Evolutionary conservation across 2,329 filamentous ascomycete genomes (phyloP), one percentile per base, ranked within the genome.

Genomic region (Diaporthe citriasiana): DNA sequence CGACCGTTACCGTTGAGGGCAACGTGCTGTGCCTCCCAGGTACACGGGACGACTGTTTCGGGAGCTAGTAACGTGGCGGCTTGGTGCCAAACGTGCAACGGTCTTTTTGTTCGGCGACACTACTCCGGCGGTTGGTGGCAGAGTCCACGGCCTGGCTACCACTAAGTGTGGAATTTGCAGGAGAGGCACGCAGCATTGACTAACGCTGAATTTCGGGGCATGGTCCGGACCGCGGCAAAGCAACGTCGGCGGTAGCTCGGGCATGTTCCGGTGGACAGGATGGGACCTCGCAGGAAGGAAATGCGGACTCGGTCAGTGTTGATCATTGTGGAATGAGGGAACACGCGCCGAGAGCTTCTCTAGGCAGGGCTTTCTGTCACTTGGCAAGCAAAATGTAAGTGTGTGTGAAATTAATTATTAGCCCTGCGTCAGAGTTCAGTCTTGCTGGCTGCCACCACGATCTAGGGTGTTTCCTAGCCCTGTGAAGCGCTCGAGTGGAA

Each of bases 251-350:
- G 27, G 57, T 35, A 50, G 42, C 45, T 66, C 45, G 60, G 60
- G 60, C 60, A 66, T 51, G 60, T 51, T 66, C 60, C 60, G 60
- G 45, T 38, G 60, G 42, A 51, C 7, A 51, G 60, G 60, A 66
- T 66, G 42, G 45, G 42, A 33, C 30, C 30, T n/a, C 42, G 12
- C 30, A 50, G 42, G 60, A 47, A 63, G 10, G 19, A 35, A 17
- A 50, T 15, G 30, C 42, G 17, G 42, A 17, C 27, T 47, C 30
- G 12, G 13, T 35, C 17, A 13, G 13, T 27, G 15, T 60, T 25
- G 27, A 66, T 66, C 27, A 22, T 12, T 10, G 19, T 15, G n/a
- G 30, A 66, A 30, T 13, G 30, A 13, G 22, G 42, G 19, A 40
- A 38, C 30, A 51, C 63, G 15, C 30, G 33, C 30, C 45, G 63